Evolutionary conservation across 176 grass and related monocot species (phyloP), one percentile per base, ranked within the genome.

Genomic region (Musa troglodytarum): DNA sequence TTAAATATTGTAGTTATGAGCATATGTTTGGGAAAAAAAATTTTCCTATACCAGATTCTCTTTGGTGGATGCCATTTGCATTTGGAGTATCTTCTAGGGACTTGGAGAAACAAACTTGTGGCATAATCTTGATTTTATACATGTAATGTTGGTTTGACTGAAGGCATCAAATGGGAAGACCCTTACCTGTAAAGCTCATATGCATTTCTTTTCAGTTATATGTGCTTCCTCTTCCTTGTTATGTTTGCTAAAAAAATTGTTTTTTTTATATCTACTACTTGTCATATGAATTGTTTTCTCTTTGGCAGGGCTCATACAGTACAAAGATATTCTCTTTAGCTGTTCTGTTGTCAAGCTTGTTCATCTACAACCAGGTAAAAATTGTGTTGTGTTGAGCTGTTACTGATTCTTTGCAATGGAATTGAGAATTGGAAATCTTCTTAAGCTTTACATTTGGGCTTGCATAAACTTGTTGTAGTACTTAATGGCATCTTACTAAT

Each of bases 281-380:
- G 11, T 65, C 63, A 10, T 28, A 12, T 65, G 63, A 65, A 65
- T 70, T 70, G 9, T n/a, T 43, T 43, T 50, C 6, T 63, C 63
- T 77, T 81, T 79, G 22, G 77, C 88, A 94, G 95, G 95, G 95
- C 28, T 87, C 88, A n/a, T 99, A 99, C 73, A 92, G 90, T 86
- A 94, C 92, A 26, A 91, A 99, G 81, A 92, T 99, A 85, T 99
- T 99, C 88, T 99, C 88, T 19, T 82, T 99, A 76, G 95, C 95
- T 49, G 95, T 99, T 82, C 43, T 94, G 20, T 83, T 99, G 50
- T 99, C 95, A 72, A 99, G 95, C 82, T 91, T 99, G 95, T 99
- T 99, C 79, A 86, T 99, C 72, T 99, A 94, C 88, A 99, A 99
- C 65, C 90, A 94, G 95, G 95, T 99, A 91, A 29, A 76, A 58